Percentiles rank a stretch among this genome's conserved stretches.
Conservation (phyloP, 495 filamentous ascomycete genomes). For the Chaetomium cochliodes region DNA sequence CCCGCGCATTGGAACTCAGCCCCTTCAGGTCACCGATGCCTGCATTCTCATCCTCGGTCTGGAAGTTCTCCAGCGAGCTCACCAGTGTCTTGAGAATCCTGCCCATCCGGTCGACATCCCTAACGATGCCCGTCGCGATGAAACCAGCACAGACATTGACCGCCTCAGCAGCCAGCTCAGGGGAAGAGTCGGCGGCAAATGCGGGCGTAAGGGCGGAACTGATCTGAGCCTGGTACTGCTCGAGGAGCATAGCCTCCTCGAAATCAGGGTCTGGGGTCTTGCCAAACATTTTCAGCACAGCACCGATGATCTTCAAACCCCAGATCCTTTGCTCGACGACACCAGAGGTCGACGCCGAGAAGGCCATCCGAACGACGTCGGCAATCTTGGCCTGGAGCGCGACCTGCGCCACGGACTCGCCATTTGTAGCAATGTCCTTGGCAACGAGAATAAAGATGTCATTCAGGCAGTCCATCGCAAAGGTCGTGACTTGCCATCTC, state of each 20-base stretch:
- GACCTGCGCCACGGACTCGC: conserved; percentile 66
- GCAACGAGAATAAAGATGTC: conserved; percentile 74
- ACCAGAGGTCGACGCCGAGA: conserved; percentile 92
- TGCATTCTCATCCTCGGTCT: conserved; percentile 75
- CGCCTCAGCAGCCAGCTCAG: conserved; percentile 89
- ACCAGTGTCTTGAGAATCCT: conserved; percentile 91
- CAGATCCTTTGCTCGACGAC: conserved; percentile 85
- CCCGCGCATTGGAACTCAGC: conserved; percentile 91
- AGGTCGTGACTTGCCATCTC: conserved; percentile 93
- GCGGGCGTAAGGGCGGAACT: conserved; percentile 94
- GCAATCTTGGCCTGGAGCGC: conserved; percentile 81
- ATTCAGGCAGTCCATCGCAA: conserved; percentile 87
- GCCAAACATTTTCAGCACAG: conserved; percentile 92
- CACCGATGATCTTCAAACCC: conserved; percentile 89
- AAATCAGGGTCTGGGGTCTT: conserved; percentile 95
- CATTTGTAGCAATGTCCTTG: conserved; percentile 68
- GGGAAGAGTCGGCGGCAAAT: conserved; percentile 92
- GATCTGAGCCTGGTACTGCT: conserved; percentile 98
- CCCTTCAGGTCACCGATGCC: conserved; percentile 91
- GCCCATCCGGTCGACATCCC: conserved; percentile 96
- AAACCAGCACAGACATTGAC: conserved; percentile 98
- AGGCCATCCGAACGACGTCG: conserved; percentile 95
- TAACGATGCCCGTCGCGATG: conserved; percentile 95
- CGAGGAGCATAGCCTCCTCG: conserved; percentile 87
- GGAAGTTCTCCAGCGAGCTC: conserved; percentile 88